phyloP scores from a whole-genome alignment of 805 yeast species.

The Kazachstania bromeliacearum region DNA sequence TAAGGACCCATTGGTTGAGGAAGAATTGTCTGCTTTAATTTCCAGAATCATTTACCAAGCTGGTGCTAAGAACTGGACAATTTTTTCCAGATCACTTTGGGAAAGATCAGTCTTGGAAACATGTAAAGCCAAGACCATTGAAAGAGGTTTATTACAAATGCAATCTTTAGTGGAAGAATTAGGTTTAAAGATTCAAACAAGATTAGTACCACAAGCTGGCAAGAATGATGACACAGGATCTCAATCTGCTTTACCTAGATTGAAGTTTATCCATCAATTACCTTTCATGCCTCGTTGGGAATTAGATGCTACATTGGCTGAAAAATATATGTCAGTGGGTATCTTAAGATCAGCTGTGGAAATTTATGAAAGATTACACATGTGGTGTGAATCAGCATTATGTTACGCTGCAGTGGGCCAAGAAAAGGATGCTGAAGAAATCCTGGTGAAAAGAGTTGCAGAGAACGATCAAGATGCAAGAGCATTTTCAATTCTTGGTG shows the following conservation, averaged over 20 bases:
- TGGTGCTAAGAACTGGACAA: constrained; percentile 45
- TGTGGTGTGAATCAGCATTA: constrained; percentile 77
- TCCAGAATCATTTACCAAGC: constrained; percentile 54
- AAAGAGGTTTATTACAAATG: constrained; percentile 89
- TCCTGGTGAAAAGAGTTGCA: constrained; percentile 46
- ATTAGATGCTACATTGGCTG: constrained; percentile 75
- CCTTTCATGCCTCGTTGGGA: constrained; percentile 79
- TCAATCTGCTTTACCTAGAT: constrained; percentile 40
- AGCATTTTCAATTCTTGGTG: constrained; percentile 78
- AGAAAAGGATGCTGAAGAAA: constrained; percentile 51
- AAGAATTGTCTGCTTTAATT: constrained; percentile 71
- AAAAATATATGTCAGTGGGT: constrained; percentile 77
- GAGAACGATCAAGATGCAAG: constrained; percentile 68
- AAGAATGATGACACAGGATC: constrained; percentile 20
- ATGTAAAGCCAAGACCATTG: constrained; percentile 72
- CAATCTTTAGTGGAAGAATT: constrained; percentile 84
- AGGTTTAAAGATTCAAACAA: constrained; percentile 54
- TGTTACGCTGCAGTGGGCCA: constrained; percentile 84
- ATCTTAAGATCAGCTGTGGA: constrained; percentile 79
- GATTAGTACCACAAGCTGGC: constrained; percentile 39
- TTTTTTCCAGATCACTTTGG: constrained; percentile 81
- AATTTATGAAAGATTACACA: constrained; percentile 68
- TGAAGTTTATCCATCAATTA: constrained; percentile 61
- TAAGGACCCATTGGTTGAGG: constrained; percentile 61
- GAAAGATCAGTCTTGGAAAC: constrained; percentile 80